Base-by-base conservation (phyloP, 805 yeast genomes). In the Starmerella vitae region DNA sequence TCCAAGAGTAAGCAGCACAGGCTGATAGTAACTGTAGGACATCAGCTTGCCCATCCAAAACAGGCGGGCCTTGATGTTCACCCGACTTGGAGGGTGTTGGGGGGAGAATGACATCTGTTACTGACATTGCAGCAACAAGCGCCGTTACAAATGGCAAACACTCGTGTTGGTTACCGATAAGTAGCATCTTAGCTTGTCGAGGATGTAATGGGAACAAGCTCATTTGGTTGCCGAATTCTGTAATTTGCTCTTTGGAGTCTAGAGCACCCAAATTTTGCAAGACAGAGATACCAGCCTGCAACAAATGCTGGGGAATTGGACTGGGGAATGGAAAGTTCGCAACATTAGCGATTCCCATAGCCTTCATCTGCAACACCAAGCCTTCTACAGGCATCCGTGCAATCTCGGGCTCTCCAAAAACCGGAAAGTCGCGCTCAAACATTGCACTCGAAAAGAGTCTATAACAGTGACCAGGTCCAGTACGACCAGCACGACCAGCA, bases 381-480 rank as follows among this genome's bases (percentile, higher is more conserved):
- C 94, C 85, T 56, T 91, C 98, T 26, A 85, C 84, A 0, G 98
- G 97, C 93, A 84, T 86, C 48, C 97, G 67, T 42, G 82, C 62
- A 33, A 91, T 86, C 57, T 91, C 99, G 0, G 99, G 97, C 39
- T 66, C 67, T 9, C 91, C 70, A 53, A 91, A 91, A 53, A 78
- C 84, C 3, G 67, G 67, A 56, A 91, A 91, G 47, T 78, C 91
- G 45, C 76, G 72, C 55, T 91, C 96, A 57, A 67, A 91, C 6
- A 93, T 80, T 2, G 98, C 98, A 13, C 97, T 86, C 0, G 97
- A 88, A 53, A 68, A 91, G 12, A 91, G 59, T 44, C 98, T 66
- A 57, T 91, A 91, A 57, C 95, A 83, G 54, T 91, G 97, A 42
- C 99, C 99, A 0, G 98, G 96, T 0, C 97, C 98, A 0, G 95